Base-by-base conservation (phyloP, 257 asterid genomes). In the Verbascum thapsus region DNA sequence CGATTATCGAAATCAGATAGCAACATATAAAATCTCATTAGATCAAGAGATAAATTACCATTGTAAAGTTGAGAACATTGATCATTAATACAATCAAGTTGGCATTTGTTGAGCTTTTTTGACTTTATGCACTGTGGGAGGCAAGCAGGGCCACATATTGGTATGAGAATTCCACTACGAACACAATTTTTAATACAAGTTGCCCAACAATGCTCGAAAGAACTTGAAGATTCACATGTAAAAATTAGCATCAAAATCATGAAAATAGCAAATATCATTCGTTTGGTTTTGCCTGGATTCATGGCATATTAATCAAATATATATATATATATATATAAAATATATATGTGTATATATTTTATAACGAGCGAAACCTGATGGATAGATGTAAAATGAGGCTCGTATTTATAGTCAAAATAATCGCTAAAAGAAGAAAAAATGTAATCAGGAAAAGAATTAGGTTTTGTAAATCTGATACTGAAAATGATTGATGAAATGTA, bases 181-280 rank as follows among this genome's bases (percentile, higher is more conserved):
- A 4, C 17, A 43, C 71, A 66, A 9, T 19, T 40, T 9, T 5
- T 18, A 0, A 35, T 0, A 43, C 72, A 66, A 2, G 6, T 9
- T 0, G 0, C 0, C 43, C 57, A 67, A 52, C 59, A 67, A 10
- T n/a, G n/a, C 30, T n/a, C 15, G 60, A 38, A 63, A 8, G 65
- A 67, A 2, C 43, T 58, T 38, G 65, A 45, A 0, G 58, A 64
- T 7, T 53, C 20, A 45, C 64, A 64, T 20, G 72, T 34, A 38
- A 3, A 56, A 11, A 48, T 3, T 56, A 67, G 15, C 65, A 47
- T 37, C 58, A 57, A n/a, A n/a, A n/a, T n/a, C 42, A 57, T 3
- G 6, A 6, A 7, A 1, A 67, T 37, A 10, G 20, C 34, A 26
- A 1, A 26, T 26, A 26, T 26, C 32, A 26, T 26, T 26, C 32